Base-by-base conservation (phyloP, 1,139 yeast genomes). In the Hemisphaericaspora subhashii region DNA sequence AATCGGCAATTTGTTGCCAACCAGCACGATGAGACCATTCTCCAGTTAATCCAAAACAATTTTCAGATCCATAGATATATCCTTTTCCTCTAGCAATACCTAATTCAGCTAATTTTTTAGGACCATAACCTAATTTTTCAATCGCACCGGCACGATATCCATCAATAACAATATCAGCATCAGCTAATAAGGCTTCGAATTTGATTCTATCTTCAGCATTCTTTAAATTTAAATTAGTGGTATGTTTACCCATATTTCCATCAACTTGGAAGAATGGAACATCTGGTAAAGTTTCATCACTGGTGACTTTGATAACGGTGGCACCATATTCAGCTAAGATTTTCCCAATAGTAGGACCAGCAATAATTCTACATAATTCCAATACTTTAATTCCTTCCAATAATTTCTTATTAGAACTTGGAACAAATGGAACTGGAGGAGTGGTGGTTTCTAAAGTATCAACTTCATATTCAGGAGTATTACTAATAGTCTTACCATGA, bases 1-100 rank as follows among this genome's bases (percentile, higher is more conserved):
- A 58, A 44, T 62, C 67, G 14, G 65, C 61, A 39, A 62, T 62
- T 43, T 62, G 67, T 45, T 62, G 67, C 67, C 67, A 62, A 11
- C 67, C 67, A n/a, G 66, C 51, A 21, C 67, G 42, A 27, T 48
- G 51, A 5, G 55, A 33, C 60, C 63, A 62, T 35, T 53, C 60
- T 15, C 66, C 66, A 25, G 46, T 44, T 37, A 55, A 62, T 12
- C 66, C 66, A 45, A 58, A 61, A 41, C 66, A 61, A 45, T 62
- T 60, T 42, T 61, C 66, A 7, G 62, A 51, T 14, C 60, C 65
- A 39, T 58, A 58, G 12, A 61, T 56, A 37, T 55, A 57, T 3
- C 66, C 66, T 41, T 58, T 61, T 4, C 58, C 58, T 31, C 66
- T 48, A 31, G 46, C 41, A 32, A 46, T 46, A 5, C 59, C 66